A percentile compares a stretch with the other conserved stretches of the same genome.
Evolutionary conservation across 2,329 filamentous ascomycete species (phyloP).

Genomic region (Aspergillus vadensis): DNA sequence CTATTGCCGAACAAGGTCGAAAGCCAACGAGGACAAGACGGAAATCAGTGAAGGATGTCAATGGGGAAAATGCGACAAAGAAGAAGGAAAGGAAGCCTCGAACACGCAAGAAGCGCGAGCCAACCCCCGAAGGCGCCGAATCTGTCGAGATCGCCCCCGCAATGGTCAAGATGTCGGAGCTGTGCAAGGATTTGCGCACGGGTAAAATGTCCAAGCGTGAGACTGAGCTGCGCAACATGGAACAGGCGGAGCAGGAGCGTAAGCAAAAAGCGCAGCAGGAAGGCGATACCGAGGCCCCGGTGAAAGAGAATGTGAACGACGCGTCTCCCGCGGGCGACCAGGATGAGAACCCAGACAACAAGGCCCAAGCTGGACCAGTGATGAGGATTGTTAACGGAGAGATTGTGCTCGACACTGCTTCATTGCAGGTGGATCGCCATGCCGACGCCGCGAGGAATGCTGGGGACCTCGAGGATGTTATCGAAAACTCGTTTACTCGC

Average conservation of each 20-base stretch:
- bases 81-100: constrained; percentile 29
- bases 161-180: constrained; percentile 59
- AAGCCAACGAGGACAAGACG: constrained; percentile 27
- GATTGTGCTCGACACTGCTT: constrained; percentile 56
- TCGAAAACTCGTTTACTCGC: constrained; percentile 50
- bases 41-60: constrained; percentile 27
- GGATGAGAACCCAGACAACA: constrained; percentile 25
- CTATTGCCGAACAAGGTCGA: constrained; percentile 24
- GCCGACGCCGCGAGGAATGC: constrained; percentile 53
- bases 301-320: constrained; percentile 32
- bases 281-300: constrained; percentile 24
- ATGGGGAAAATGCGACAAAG: constrained; percentile 28
- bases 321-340: constrained; percentile 24
- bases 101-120: constrained; percentile 39
- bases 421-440: constrained; percentile 58
- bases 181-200: constrained; percentile 56
- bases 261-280: constrained; percentile 44
- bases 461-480: constrained; percentile 49
- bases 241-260: constrained; percentile 56
- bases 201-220: constrained; percentile 61
- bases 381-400: constrained; percentile 60
- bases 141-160: constrained; percentile 55
- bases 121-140: constrained; percentile 53
- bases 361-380: constrained; percentile 45
- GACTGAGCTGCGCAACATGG: constrained; percentile 58